Percentiles rank a stretch among this genome's conserved stretches.
These are phyloP conservation scores for Chenopodium formosanum DNA, from an alignment of 148 eudicot species.

Conservation along the genomic window DNA sequence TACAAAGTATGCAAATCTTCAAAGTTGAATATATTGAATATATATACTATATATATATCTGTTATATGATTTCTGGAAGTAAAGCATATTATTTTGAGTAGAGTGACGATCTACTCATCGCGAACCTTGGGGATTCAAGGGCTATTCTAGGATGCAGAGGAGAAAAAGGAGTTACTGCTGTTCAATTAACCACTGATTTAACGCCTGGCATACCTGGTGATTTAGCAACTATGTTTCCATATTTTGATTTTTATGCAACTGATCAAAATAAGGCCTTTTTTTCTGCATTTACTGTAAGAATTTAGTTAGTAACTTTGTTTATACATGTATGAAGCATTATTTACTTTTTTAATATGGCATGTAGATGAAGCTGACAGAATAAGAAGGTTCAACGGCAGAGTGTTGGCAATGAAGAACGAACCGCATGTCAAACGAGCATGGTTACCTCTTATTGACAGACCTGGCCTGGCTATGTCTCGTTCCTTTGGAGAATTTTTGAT, in stretches of 20 bases:
- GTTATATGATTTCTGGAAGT: background rate
- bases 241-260: background rate
- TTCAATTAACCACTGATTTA: constrained; percentile 74
- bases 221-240: background rate
- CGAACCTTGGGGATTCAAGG: constrained; percentile 94
- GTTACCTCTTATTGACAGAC: constrained; percentile 69
- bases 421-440: constrained; percentile 81
- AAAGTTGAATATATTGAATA: too few species aligned
- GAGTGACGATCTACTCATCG: constrained; percentile 77
- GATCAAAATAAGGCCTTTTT: too few species aligned
- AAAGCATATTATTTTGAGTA: constrained; percentile 21
- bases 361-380: constrained; percentile 82
- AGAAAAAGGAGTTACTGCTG: constrained; percentile 51
- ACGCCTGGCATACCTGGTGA: constrained; percentile 85
- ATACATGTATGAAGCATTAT: too few species aligned
- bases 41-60: too few species aligned
- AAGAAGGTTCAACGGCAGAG: constrained; percentile 66
- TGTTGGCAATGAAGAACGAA: constrained; percentile 72
- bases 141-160: constrained; percentile 76
- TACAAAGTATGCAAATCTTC: too few species aligned
- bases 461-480: constrained; percentile 95
- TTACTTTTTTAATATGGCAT: background rate
- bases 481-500: constrained; percentile 85
- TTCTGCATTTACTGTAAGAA: too few species aligned
- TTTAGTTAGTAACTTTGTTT: too few species aligned